Evolutionary conservation across 2,329 filamentous ascomycete genomes (phyloP), one percentile per base, ranked within the genome.

Genomic region (Hymenotorrendiella dingleyae): DNA sequence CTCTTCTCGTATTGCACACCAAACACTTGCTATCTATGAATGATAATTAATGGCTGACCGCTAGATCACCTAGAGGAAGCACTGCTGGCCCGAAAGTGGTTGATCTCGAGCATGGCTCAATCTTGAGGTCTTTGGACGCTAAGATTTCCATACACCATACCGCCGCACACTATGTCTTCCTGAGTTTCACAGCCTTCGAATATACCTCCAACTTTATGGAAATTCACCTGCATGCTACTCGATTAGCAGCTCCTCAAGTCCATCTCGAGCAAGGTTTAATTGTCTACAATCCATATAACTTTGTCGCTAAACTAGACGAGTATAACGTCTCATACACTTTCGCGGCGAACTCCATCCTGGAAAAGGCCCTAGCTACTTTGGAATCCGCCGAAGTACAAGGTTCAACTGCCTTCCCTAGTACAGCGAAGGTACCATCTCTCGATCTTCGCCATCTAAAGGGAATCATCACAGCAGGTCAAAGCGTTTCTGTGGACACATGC

Each of bases 141-240:
- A 75, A 76, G 50, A 42, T 48, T 3, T 30, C 43, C 1, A 22
- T 42, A 10, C 58, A 62, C 39, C 48, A 60, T 6, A 59, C 60
- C 2, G 55, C 55, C 0, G 36, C 48, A 3, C 61, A 64, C 3
- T 49, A 52, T 56, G 19, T 54, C 33, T 54, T 62, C 23, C 39
- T 68, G 14, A 66, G 63, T 34, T 68, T 64, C 64, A 63, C 65
- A 20, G 64, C 64, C 0, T 57, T 78, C 6, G 74, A 79, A 46
- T 75, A 79, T 43, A 72, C 76, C 9, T 74, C 69, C 0, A 68
- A 60, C 45, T 57, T 80, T 3, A 59, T 64, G 1, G 70, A 79
- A 38, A 67, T 72, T 14, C 75, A 79, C 49, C 53, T 79, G 0
- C 67, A 67, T n/a, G 70, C 74, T 1, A 52, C 75, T 33, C 60